Evolutionary conservation across 805 yeast species (phyloP), one percentile per base, ranked within the genome.

Genomic region (Brettanomyces bruxellensis): DNA sequence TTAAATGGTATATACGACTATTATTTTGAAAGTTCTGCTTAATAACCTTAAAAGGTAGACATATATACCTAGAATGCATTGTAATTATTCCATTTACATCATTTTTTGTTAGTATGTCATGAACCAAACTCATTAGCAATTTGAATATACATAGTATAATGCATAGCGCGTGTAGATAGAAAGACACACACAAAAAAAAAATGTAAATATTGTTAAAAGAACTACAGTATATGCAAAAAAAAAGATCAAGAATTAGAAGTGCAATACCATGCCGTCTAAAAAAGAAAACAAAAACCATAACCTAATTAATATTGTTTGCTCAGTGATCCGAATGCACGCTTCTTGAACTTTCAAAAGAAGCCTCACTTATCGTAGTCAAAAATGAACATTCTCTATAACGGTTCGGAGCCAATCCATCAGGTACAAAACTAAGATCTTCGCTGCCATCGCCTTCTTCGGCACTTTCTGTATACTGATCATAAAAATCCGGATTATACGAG

Each of bases 291-390:
- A 28, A 18, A 18, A 18, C 18, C 18, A 18, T 18, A 18, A 18
- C 18, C 18, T 18, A 18, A 18, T 18, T 18, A 18, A 18, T 18
- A 28, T 28, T 2, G 11, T 6, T 28, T 7, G 11, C 11, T 35
- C 13, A 23, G 23, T 30, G 43, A 12, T 11, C 28, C 13, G 40
- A n/a, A 25, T 12, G 32, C 18, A 23, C 9, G n/a, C 35, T 43
- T 28, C 38, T 40, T 8, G 41, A 43, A 25, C 30, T 36, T 24
- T 43, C 41, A 13, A 25, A 23, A 13, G 46, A 43, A 13, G 46
- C 41, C 36, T 43, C 46, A 12, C 44, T 14, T 9, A 39, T 40
- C 23, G 47, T 45, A 11, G 43, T 34, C 7, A 45, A 22, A n/a
- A 45, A 40, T 7, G 43, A 45, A 22, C 36, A 18, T 25, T 44